Percentiles rank a stretch among this genome's conserved stretches.
These are phyloP conservation scores for Thymus mandschuricus DNA, from an alignment of 257 asterid species.

Conservation along the genomic window DNA sequence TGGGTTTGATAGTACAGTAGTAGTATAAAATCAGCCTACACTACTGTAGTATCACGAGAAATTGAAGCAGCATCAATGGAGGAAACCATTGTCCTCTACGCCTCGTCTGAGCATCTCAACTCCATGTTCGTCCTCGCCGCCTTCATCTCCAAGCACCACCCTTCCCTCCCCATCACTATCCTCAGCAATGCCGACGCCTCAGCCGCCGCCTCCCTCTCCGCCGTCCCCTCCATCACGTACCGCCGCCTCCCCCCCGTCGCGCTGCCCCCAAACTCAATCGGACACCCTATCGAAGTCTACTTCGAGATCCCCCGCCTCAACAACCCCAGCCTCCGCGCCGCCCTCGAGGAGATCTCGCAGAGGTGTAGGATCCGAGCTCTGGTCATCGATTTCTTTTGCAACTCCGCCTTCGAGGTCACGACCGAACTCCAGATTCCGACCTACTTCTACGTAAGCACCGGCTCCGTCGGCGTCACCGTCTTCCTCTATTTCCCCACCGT, in stretches of 20 bases:
- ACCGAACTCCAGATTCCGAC: constrained; percentile 39
- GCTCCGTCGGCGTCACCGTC: constrained; percentile 30
- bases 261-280: constrained; percentile 15
- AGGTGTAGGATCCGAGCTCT: constrained; percentile 37
- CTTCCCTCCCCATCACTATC: constrained; percentile 32
- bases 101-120: constrained; percentile 38
- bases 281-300: constrained; percentile 26
- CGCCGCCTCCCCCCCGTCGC: constrained; percentile 40
- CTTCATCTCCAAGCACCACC: constrained; percentile 45
- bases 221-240: constrained; percentile 33
- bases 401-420: constrained; percentile 38
- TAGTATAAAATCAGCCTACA: too few species aligned
- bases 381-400: constrained; percentile 47
- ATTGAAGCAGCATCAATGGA: constrained; percentile 16
- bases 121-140: constrained; percentile 29
- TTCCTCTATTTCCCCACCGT: constrained; percentile 31
- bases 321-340: constrained; percentile 36
- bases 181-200: constrained; percentile 35
- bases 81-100: constrained; percentile 33
- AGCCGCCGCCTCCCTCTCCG: constrained; percentile 29
- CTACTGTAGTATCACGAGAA: too few species aligned
- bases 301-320: constrained; percentile 47
- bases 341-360: constrained; percentile 38
- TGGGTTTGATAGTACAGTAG: too few species aligned
- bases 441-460: constrained; percentile 35